Percentiles rank a stretch among this genome's conserved stretches.
phyloP scores from a whole-genome alignment of 2,329 filamentous ascomycete species.

The Penicillium hordei region DNA sequence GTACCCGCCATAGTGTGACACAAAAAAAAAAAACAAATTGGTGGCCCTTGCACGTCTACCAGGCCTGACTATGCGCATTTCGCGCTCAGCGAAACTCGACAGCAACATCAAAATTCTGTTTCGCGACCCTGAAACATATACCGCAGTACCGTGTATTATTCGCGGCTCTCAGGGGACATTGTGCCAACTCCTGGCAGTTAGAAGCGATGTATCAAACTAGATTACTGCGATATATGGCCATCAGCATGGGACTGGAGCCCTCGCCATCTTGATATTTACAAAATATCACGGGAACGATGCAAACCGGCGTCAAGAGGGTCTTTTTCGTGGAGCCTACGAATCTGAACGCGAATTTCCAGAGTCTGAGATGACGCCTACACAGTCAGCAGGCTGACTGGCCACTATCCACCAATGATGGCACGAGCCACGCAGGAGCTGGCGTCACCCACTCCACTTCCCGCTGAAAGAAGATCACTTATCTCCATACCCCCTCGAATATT shows the following conservation, averaged over 20 bases:
- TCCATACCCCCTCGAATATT: conserved; percentile 4
- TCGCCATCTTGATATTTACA: conserved; percentile 34
- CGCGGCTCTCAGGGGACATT: neutral
- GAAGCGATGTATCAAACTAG: neutral
- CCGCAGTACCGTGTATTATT: neutral
- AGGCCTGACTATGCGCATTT: neutral
- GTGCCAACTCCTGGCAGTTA: neutral
- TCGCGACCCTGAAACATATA: neutral
- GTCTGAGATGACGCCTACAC: neutral
- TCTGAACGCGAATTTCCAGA: neutral
- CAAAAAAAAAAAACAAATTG: neutral
- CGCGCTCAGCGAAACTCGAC: neutral
- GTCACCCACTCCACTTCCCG: conserved; percentile 12
- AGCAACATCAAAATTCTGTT: neutral
- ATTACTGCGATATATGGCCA: neutral
- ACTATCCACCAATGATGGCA: conserved; percentile 3
- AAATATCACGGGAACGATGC: neutral
- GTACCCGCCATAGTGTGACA: neutral
- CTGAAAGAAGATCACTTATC: conserved; percentile 11
- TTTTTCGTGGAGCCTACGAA: neutral
- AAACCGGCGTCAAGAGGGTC: neutral
- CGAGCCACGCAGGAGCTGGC: conserved; percentile 10
- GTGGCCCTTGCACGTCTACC: neutral
- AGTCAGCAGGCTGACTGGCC: conserved; percentile 6
- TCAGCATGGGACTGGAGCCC: conserved; percentile 35